phyloP scores from a whole-genome alignment of 768 basidiomycete species.

The Lactarius trivialis region DNA sequence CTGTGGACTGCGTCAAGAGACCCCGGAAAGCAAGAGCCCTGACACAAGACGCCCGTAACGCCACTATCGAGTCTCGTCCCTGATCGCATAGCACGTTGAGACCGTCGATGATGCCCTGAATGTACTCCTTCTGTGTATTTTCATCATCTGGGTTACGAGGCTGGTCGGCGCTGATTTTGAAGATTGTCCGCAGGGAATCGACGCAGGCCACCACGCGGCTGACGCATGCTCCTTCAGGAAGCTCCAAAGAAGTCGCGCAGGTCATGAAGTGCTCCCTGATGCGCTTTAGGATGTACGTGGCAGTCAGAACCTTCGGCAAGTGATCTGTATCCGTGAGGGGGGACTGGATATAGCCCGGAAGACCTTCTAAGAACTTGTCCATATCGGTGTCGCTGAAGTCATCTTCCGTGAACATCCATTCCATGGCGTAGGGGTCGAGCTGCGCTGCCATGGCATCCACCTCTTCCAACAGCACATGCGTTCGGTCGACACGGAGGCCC shows the following conservation, averaged over 20 bases:
- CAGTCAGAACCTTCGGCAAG: not conserved
- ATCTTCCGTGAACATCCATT: conserved; percentile 7
- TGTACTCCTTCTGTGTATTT: not conserved
- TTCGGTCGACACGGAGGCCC: not conserved
- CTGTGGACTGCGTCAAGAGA: not conserved
- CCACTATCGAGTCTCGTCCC: not conserved
- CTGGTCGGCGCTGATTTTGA: not conserved
- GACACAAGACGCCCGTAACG: conserved; percentile 6
- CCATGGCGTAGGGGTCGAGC: conserved; percentile 8
- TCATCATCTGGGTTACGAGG: not conserved
- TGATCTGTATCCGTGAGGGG: not conserved
- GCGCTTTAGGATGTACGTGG: not conserved
- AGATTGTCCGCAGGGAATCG: conserved; percentile 8
- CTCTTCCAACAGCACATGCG: not conserved
- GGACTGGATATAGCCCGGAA: conserved; percentile 12
- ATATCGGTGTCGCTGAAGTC: conserved; percentile 12
- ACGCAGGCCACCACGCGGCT: conserved; percentile 1
- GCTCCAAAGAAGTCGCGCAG: conserved; percentile 4
- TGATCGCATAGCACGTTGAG: not conserved
- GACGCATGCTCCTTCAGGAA: not conserved
- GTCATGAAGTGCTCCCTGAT: conserved; percentile 12
- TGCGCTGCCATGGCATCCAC: not conserved
- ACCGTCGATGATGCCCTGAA: not conserved
- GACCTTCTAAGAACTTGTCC: conserved; percentile 14
- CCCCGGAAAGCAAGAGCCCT: conserved; percentile 1